Conservation (phyloP, 108 stramenopile species). For the Halocafeteria seosinensis region DNA sequence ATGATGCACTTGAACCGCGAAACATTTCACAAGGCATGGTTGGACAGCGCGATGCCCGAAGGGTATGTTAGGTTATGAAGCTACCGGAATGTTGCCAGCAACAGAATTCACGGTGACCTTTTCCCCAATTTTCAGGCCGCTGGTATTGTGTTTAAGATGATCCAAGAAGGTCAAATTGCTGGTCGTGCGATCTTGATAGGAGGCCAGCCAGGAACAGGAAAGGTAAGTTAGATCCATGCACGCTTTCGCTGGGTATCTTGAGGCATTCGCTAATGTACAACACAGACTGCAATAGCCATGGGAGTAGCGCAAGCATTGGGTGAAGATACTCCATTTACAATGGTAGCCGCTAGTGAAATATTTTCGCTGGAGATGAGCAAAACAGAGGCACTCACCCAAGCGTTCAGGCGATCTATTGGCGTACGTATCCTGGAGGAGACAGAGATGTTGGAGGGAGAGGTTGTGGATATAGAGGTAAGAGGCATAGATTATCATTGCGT, state of each 20-base stretch:
- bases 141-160: conserved; percentile 55
- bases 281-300: conserved; percentile 68
- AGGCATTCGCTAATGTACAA: background rate
- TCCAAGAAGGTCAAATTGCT: conserved; percentile 53
- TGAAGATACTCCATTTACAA: conserved; percentile 82
- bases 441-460: conserved; percentile 96
- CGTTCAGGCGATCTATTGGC: conserved; percentile 74
- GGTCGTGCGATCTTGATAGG: conserved; percentile 71
- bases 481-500: no score
- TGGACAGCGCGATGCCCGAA: conserved; percentile 41
- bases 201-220: conserved; percentile 71
- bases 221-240: conserved; percentile 13
- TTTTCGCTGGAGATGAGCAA: conserved; percentile 92
- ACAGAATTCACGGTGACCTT: background rate
- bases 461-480: conserved; percentile 98
- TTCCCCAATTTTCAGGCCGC: conserved; percentile 37
- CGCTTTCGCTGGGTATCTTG: background rate
- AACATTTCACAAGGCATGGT: conserved; percentile 73
- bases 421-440: conserved; percentile 92
- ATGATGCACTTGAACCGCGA: conserved; percentile 74
- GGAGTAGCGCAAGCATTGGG: conserved; percentile 70
- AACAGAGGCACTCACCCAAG: conserved; percentile 98
- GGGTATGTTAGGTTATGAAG: background rate
- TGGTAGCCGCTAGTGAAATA: conserved; percentile 81
- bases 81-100: background rate